These are phyloP conservation scores for Podospora pseudoanserina DNA, from an alignment of 495 filamentous ascomycete genomes.

Conservation along the genomic window DNA sequence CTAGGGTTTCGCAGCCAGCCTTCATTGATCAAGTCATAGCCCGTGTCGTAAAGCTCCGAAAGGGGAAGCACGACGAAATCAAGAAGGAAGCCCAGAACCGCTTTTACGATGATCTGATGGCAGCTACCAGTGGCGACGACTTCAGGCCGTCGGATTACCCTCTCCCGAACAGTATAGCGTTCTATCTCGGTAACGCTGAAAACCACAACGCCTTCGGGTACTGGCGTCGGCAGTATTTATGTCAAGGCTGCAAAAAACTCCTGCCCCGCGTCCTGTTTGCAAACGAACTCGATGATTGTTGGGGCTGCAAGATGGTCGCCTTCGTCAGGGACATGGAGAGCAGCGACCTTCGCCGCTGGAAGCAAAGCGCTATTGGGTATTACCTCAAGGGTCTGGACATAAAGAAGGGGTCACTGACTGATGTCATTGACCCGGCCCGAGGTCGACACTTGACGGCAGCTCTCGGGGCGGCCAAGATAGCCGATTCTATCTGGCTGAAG, in stretches of 20 bases:
- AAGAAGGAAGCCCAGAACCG: neutral
- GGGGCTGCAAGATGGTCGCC: slow-evolving; percentile 20
- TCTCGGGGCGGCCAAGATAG: neutral
- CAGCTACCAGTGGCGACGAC: slow-evolving; percentile 25
- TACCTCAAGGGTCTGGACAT: neutral
- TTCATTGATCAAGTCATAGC: neutral
- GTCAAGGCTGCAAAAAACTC: slow-evolving; percentile 11
- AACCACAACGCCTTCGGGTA: neutral
- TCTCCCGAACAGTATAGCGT: too few relatives aligned
- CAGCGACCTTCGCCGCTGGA: slow-evolving; percentile 25
- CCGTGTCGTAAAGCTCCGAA: neutral
- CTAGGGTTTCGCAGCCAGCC: neutral
- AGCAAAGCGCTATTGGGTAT: neutral
- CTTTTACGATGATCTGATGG: slow-evolving; percentile 22
- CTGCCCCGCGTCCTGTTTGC: slow-evolving; percentile 13
- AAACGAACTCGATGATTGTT: slow-evolving; percentile 12
- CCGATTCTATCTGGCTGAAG: neutral
- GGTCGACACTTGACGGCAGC: neutral
- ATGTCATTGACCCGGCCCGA: neutral
- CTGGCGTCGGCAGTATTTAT: slow-evolving; percentile 9
- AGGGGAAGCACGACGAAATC: neutral
- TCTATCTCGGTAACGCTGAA: neutral
- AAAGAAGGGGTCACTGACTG: neutral
- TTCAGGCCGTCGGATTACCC: neutral
- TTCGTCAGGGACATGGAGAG: slow-evolving; percentile 22